Conservation (phyloP, 495 filamentous ascomycete genomes). For the Hypoxylon fragiforme region DNA sequence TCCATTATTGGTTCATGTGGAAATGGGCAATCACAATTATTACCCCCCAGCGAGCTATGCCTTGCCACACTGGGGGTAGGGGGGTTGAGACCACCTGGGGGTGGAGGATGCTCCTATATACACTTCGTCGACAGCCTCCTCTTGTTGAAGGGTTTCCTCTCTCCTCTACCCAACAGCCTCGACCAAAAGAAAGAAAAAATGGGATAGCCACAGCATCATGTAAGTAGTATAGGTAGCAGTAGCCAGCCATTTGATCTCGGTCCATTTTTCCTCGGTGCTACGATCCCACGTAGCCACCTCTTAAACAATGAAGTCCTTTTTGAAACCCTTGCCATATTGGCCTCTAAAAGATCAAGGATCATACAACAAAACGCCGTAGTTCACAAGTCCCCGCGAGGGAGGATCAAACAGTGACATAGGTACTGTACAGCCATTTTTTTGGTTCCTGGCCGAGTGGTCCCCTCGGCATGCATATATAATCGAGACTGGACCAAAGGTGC, state of each 20-base stretch:
- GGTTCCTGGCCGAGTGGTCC: background rate
- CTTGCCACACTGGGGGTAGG: no score
- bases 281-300: background rate
- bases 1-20: slow-evolving; percentile 22
- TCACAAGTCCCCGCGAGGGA: background rate
- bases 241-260: no score
- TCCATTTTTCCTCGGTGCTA: no score
- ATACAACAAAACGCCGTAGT: slow-evolving; percentile 21
- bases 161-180: slow-evolving; percentile 17
- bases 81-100: slow-evolving; percentile 18
- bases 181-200: background rate
- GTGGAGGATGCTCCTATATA: slow-evolving; percentile 26
- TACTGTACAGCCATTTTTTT: slow-evolving; percentile 29
- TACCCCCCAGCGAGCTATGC: slow-evolving; percentile 7
- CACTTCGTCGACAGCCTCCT: slow-evolving; percentile 5
- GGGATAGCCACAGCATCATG: background rate
- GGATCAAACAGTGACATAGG: no score
- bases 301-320: slow-evolving; percentile 4
- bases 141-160: slow-evolving; percentile 22
- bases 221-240: slow-evolving; percentile 17
- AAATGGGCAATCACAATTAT: slow-evolving; percentile 31
- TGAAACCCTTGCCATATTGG: slow-evolving; percentile 8
- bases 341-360: slow-evolving; percentile 1
- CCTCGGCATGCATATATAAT: slow-evolving; percentile 35
- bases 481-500: slow-evolving; percentile 12